Base-by-base conservation (phyloP, 768 basidiomycete genomes). In the Tulasnella sp. region DNA sequence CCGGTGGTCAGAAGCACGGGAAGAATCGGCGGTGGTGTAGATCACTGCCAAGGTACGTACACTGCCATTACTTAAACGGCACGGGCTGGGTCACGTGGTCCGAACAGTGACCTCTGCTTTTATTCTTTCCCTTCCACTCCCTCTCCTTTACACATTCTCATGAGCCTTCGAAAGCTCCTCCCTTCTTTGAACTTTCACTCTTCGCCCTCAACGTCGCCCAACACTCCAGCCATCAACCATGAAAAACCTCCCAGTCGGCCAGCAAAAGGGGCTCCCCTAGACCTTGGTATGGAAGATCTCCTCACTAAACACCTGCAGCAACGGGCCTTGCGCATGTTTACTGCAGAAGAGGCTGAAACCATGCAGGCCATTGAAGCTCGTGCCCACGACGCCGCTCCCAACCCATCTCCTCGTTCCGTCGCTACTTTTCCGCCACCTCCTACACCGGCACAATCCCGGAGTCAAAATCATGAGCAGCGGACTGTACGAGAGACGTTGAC, bases 211-310 rank as follows among this genome's bases (percentile, higher is more conserved):
- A n/a, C n/a, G n/a, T n/a, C n/a, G n/a, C n/a, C n/a, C n/a, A n/a
- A n/a, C n/a, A n/a, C n/a, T n/a, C n/a, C n/a, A n/a, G n/a, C n/a
- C n/a, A n/a, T n/a, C n/a, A n/a, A n/a, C n/a, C n/a, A n/a, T n/a
- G n/a, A n/a, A n/a, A n/a, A n/a, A n/a, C n/a, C n/a, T n/a, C n/a
- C n/a, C n/a, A n/a, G n/a, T n/a, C n/a, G n/a, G n/a, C n/a, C n/a
- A n/a, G n/a, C 46, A n/a, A 48, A 48, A 15, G 46, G 46, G 3
- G 46, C 52, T 39, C 37, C 37, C 12, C 34, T 21, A n/a, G 36
- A 39, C 36, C 25, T 54, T 40, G 42, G 42, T 27, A 54, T 54
- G 52, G 52, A 54, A 39, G 42, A 57, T 43, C 17, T 57, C 1
- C 42, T 57, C 25, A 17, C 42, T 17, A 17, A n/a, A 3, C 55